Evolutionary conservation across 179 eudicot species (phyloP).

Genomic region (Silene coronaria): DNA sequence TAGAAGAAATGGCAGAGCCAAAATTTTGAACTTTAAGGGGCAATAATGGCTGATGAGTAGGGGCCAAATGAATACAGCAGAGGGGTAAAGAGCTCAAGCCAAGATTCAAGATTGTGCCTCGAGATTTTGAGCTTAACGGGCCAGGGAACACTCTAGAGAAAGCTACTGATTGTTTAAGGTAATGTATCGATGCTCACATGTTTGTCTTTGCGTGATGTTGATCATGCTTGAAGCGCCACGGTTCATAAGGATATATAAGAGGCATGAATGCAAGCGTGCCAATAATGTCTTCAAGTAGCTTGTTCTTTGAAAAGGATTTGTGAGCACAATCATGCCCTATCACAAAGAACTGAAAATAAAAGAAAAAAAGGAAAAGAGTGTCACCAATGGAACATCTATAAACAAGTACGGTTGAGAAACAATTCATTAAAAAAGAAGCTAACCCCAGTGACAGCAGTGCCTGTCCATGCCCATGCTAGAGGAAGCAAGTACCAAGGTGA

Average conservation of each 20-base stretch:
- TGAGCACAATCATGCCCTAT: conserved; percentile 99
- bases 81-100: too few relatives aligned
- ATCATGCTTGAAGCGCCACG: conserved; percentile 98
- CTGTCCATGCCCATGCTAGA: conserved; percentile 97
- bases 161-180: conserved; percentile 8
- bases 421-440: conserved; percentile 20
- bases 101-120: background rate
- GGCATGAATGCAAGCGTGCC: conserved; percentile 93
- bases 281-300: conserved; percentile 85
- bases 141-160: conserved; percentile 11
- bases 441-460: conserved; percentile 95
- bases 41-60: background rate
- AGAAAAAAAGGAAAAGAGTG: conserved; percentile 17
- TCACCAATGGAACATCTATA: background rate
- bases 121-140: background rate
- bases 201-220: conserved; percentile 96
- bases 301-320: conserved; percentile 91
- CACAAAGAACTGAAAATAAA: conserved; percentile 67
- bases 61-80: too few relatives aligned
- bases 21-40: background rate
- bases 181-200: conserved; percentile 43
- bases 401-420: background rate
- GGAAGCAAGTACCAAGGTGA: conserved; percentile 95
- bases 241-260: conserved; percentile 90
- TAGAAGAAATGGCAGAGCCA: background rate